Evolutionary conservation across 2,329 filamentous ascomycete genomes (phyloP), one percentile per base, ranked within the genome.

Genomic region (Botrytis cinerea): DNA sequence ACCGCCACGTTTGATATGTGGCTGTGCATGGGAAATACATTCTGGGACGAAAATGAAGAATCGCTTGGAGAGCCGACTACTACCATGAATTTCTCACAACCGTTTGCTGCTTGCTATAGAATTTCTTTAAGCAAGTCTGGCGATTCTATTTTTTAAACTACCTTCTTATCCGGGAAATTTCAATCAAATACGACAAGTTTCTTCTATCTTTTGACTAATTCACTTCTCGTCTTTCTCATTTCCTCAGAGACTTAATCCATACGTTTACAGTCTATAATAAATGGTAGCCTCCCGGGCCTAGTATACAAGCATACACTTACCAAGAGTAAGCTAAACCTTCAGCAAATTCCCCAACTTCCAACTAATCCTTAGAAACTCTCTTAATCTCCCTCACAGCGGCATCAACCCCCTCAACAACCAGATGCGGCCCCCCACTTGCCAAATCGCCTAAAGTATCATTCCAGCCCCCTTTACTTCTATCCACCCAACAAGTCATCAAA

Each of bases 401-500:
- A 73, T 89, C 87, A 43, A 93, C 84, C 10, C 87, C 86, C 48
- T 80, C 81, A 4, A 86, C 87, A 32, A 90, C 82, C 16, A 87
- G 80, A 0, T 86, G 88, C 32, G 91, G 91, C 69, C 81, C 81
- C 25, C 84, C 79, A 8, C 78, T 81, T 57, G 82, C 79, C 43
- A 82, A 80, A n/a, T 84, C 84, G 7, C 87, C 86, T 63, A 92
- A 81, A 16, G 82, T 82, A 82, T 94, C 92, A 74, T 86, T 83
- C 92, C 92, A 94, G 4, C 78, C 75, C 4, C 81, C 84, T 0
- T 87, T 87, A 22, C 80, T 81, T 40, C 92, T 83, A 82, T 93
- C 90, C 9, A 94, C 87, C 89, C 90, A 94, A 20, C 86, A 88
- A 38, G 89, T 87, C 77, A 87, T 85, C 82, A 93, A 83, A 0